These are phyloP conservation scores for Zoysia matrella DNA, from an alignment of 202 grass and related monocot species.

Conservation along the genomic window DNA sequence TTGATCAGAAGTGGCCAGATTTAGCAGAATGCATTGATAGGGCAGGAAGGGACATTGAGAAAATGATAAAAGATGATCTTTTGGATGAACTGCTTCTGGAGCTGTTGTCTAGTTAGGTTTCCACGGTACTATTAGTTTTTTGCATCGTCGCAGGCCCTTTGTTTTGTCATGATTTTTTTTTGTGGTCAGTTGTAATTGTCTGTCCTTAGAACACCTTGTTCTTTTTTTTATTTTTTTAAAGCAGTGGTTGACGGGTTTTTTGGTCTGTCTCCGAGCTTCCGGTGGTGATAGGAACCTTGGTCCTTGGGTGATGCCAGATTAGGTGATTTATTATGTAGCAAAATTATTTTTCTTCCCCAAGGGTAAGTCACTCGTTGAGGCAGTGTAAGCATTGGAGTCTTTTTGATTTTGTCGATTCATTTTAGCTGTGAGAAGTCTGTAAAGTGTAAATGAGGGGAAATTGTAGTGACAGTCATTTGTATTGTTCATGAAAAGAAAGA, in stretches of 20 bases:
- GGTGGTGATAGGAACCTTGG: slow-evolving; percentile 11
- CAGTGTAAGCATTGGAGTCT: not conserved
- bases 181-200: slow-evolving; percentile 12
- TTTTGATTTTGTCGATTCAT: slow-evolving; percentile 18
- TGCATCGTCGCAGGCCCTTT: slow-evolving; percentile 6
- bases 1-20: slow-evolving; percentile 58
- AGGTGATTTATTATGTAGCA: not conserved
- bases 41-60: slow-evolving; percentile 65
- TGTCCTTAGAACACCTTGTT: slow-evolving; percentile 4
- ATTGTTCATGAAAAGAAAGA: slow-evolving; percentile 7
- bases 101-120: slow-evolving; percentile 49
- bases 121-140: slow-evolving; percentile 14
- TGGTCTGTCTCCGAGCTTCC: slow-evolving; percentile 29
- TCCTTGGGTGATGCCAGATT: not conserved
- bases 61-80: slow-evolving; percentile 71
- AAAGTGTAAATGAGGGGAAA: slow-evolving; percentile 36
- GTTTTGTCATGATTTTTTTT: not conserved
- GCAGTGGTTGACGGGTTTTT: slow-evolving; percentile 50
- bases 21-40: slow-evolving; percentile 49
- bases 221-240: slow-evolving; percentile 6
- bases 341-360: slow-evolving; percentile 38
- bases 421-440: slow-evolving; percentile 3
- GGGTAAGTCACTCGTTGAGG: not conserved
- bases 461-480: slow-evolving; percentile 12
- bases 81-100: slow-evolving; percentile 70